phyloP scores from a whole-genome alignment of 306 rosid genomes.

The Sindora glabra region DNA sequence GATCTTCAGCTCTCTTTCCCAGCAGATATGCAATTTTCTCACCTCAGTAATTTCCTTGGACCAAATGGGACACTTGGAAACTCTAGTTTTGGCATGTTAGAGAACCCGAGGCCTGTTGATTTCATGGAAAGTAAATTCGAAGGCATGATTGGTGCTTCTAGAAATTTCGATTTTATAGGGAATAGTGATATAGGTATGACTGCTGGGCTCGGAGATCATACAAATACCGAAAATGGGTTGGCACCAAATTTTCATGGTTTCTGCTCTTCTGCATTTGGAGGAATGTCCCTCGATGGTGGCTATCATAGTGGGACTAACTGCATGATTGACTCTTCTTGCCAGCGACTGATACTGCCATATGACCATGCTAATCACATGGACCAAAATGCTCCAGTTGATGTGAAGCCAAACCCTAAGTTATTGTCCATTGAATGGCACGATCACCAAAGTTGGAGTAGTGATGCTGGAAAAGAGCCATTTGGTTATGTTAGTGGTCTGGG shows the following conservation, averaged over 20 bases:
- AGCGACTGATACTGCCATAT: constrained; percentile 68
- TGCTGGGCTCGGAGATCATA: constrained; percentile 29
- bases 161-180: constrained; percentile 53
- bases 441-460: constrained; percentile 58
- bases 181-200: constrained; percentile 34
- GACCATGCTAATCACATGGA: constrained; percentile 37
- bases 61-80: constrained; percentile 30
- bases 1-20: constrained; percentile 75
- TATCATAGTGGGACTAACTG: constrained; percentile 18
- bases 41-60: constrained; percentile 44
- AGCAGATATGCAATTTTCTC: constrained; percentile 62
- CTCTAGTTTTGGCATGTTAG: constrained; percentile 41
- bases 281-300: constrained; percentile 47
- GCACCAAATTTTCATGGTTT: constrained; percentile 42
- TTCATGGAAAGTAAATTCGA: constrained; percentile 77
- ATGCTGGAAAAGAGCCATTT: too few relatives aligned
- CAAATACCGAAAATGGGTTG: constrained; percentile 20
- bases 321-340: constrained; percentile 65
- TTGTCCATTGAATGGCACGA: constrained; percentile 94
- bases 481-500: constrained; percentile 53
- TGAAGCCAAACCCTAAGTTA: constrained; percentile 74
- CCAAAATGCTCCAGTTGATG: constrained; percentile 42
- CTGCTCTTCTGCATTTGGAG: constrained; percentile 59
- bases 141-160: constrained; percentile 35
- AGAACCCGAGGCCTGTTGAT: constrained; percentile 52